These are phyloP conservation scores for Cadophora sp. DNA, from an alignment of 2,329 filamentous ascomycete genomes.

Conservation along the genomic window DNA sequence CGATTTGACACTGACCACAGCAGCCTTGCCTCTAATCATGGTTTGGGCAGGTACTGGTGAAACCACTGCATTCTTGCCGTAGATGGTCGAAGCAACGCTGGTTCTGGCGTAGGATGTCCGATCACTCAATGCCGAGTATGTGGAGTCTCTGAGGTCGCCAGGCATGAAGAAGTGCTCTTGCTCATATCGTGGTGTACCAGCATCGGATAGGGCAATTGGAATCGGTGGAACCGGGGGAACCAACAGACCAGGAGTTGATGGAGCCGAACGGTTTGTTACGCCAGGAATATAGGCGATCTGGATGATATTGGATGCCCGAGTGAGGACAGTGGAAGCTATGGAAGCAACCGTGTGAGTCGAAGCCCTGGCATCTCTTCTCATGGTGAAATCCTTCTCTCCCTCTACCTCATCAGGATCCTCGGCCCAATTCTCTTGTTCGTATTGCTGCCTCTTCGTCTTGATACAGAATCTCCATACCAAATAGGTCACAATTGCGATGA, in stretches of 20 bases:
- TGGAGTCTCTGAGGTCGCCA: constrained; percentile 87
- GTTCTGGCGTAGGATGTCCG: constrained; percentile 69
- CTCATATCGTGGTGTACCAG: constrained; percentile 64
- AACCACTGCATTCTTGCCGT: constrained; percentile 88
- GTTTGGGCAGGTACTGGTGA: constrained; percentile 82
- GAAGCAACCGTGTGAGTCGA: constrained; percentile 89
- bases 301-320: constrained; percentile 97
- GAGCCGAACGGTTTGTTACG: constrained; percentile 88
- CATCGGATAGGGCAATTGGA: constrained; percentile 69
- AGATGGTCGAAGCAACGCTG: constrained; percentile 91
- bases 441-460: constrained; percentile 76
- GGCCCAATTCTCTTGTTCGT: constrained; percentile 64
- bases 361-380: constrained; percentile 66
- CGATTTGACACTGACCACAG: constrained; percentile 90
- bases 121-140: constrained; percentile 78
- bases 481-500: constrained; percentile 77
- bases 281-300: constrained; percentile 99
- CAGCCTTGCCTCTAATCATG: constrained; percentile 85
- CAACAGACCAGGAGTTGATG: constrained; percentile 79
- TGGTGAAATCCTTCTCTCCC: constrained; percentile 60
- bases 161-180: constrained; percentile 95
- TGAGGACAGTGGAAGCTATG: constrained; percentile 93
- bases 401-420: constrained; percentile 56
- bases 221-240: constrained; percentile 95
- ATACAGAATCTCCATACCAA: constrained; percentile 88